A percentile compares a stretch with the other conserved stretches of the same genome.
phyloP scores from a whole-genome alignment of 1,139 yeast genomes.

The Diutina siamensis region DNA sequence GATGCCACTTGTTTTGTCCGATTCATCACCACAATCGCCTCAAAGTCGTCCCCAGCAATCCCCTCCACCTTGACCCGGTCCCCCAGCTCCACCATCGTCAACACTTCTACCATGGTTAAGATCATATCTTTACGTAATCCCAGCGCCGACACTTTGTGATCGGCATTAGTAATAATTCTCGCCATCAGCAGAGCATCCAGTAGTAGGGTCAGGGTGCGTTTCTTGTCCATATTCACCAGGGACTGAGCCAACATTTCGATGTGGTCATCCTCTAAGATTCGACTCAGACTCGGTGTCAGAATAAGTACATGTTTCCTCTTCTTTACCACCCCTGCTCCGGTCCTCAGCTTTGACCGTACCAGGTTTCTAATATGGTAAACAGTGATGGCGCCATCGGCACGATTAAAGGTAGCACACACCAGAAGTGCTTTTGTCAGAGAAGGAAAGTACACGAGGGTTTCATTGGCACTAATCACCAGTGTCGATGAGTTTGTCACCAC shows the following conservation, averaged over 20 bases:
- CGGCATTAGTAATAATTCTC: constrained; percentile 39
- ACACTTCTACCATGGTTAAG: constrained; percentile 45
- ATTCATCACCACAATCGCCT: constrained; percentile 42
- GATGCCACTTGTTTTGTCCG: constrained; percentile 24
- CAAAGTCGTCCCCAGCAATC: constrained; percentile 39
- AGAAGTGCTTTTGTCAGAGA: constrained; percentile 20
- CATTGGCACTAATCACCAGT: constrained; percentile 48
- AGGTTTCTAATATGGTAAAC: constrained; percentile 44
- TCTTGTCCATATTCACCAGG: constrained; percentile 36
- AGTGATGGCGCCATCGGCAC: constrained; percentile 28
- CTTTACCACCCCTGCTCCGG: constrained; percentile 8
- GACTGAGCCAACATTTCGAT: constrained; percentile 12
- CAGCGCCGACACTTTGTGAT: constrained; percentile 18
- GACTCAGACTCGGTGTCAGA: constrained; percentile 31
- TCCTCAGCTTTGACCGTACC: constrained; percentile 12
- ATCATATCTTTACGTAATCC: constrained; percentile 52
- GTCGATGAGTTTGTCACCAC: constrained; percentile 60
- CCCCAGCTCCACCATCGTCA: constrained; percentile 20
- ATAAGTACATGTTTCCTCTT: constrained; percentile 20
- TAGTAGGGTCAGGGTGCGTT: constrained; percentile 39
- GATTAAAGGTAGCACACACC: constrained; percentile 43
- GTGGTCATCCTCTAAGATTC: constrained; percentile 32
- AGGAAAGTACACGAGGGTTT: constrained; percentile 46
- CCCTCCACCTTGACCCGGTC: constrained; percentile 30
- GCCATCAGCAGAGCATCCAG: constrained; percentile 51